phyloP scores from a whole-genome alignment of 2,329 filamentous ascomycete genomes.

The Bimuria novae-zelandiae region DNA sequence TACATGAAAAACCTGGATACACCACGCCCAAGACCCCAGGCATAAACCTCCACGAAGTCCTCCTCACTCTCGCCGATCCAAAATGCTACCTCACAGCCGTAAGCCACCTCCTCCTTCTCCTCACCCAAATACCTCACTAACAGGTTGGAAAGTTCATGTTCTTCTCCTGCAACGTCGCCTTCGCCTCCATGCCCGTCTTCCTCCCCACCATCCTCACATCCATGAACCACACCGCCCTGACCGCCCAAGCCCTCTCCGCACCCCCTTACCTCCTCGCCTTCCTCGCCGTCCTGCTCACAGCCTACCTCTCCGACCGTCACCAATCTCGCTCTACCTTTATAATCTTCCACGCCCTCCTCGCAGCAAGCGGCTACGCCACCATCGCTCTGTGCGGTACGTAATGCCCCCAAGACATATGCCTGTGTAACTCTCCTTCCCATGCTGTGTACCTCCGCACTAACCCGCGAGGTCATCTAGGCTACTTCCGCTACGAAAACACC shows the following conservation, averaged over 20 bases:
- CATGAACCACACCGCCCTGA: conserved; percentile 71
- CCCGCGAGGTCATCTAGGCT: too few relatives aligned
- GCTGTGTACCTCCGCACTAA: too few relatives aligned
- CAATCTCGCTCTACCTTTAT: conserved; percentile 68
- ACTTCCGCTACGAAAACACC: conserved; percentile 39
- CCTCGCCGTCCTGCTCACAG: conserved; percentile 70
- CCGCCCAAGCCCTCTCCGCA: conserved; percentile 77
- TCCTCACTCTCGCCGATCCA: conserved; percentile 66
- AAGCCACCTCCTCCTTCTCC: conserved; percentile 21
- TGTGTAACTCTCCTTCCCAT: conserved; percentile 37
- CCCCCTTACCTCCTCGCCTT: conserved; percentile 83
- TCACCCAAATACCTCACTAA: background rate
- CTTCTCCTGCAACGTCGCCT: conserved; percentile 86
- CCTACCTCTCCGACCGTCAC: conserved; percentile 71
- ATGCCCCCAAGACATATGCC: conserved; percentile 30
- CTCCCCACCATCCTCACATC: conserved; percentile 77
- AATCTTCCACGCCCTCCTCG: conserved; percentile 70
- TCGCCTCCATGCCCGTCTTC: conserved; percentile 85
- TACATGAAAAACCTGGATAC: conserved; percentile 21
- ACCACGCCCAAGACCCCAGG: conserved; percentile 27
- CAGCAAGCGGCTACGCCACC: conserved; percentile 63
- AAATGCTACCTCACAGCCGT: conserved; percentile 74
- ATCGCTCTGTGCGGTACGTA: conserved; percentile 65
- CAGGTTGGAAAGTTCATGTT: conserved; percentile 65
- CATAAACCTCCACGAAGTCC: conserved; percentile 61